These are phyloP conservation scores for Populus ilicifolia DNA, from an alignment of 345 rosid genomes.

Conservation along the genomic window DNA sequence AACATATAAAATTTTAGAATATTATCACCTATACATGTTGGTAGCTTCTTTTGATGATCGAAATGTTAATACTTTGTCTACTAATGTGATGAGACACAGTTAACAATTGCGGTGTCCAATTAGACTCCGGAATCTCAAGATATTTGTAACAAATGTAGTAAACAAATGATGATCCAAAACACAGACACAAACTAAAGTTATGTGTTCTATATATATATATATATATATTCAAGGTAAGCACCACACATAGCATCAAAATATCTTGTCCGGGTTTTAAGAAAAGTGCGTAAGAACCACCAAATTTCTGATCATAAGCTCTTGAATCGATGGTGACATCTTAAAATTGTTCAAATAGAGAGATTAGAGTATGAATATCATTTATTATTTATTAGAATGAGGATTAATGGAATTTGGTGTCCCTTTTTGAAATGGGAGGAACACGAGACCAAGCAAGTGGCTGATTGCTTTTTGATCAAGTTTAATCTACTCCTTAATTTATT, in stretches of 20 bases:
- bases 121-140: neutral
- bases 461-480: conserved; percentile 23
- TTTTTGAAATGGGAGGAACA: conserved; percentile 40
- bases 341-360: conserved; percentile 11
- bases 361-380: conserved; percentile 6
- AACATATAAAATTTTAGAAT: no score
- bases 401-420: conserved; percentile 25
- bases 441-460: conserved; percentile 46
- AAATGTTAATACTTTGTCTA: neutral
- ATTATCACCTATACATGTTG: no score
- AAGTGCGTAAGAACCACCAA: neutral
- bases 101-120: neutral
- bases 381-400: conserved; percentile 15
- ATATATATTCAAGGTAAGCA: neutral
- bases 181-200: neutral
- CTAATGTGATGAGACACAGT: neutral
- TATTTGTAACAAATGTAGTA: neutral
- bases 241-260: conserved; percentile 16
- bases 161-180: neutral
- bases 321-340: conserved; percentile 23
- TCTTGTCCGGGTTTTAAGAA: conserved; percentile 6
- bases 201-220: neutral
- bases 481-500: neutral
- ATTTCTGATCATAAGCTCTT: conserved; percentile 10
- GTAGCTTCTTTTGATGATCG: neutral